A percentile compares a stretch with the other conserved stretches of the same genome.
Conservation (phyloP, 331 rosid genomes). For the Stylosanthes scabra region DNA sequence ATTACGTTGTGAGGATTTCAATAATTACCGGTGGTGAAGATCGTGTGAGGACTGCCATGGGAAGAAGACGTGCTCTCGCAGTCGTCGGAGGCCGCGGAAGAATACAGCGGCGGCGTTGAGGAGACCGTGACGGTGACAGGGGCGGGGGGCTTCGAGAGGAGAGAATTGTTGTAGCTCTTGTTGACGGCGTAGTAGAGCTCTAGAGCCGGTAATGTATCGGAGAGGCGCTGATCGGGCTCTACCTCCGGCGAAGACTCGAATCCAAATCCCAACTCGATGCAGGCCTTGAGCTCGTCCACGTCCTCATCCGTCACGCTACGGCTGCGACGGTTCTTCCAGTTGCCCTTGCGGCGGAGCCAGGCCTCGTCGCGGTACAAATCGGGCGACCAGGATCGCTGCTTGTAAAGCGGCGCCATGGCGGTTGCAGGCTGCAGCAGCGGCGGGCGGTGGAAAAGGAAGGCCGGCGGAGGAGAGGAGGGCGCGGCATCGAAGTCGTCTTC, state of each 20-base stretch:
- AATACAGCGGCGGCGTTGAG: conserved; percentile 40
- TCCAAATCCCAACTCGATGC: conserved; percentile 90
- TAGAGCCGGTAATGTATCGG: conserved; percentile 85
- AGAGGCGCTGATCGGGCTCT: conserved; percentile 64
- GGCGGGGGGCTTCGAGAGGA: conserved; percentile 34
- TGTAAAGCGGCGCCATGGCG: conserved; percentile 52
- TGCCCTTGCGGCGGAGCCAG: conserved; percentile 83
- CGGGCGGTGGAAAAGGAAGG: conserved; percentile 21
- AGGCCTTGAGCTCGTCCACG: conserved; percentile 86
- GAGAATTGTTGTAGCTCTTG: conserved; percentile 59
- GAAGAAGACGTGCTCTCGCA: conserved; percentile 66
- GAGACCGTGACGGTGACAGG: conserved; percentile 5
- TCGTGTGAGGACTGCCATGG: conserved; percentile 69
- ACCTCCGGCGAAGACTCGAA: conserved; percentile 74
- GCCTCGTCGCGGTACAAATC: conserved; percentile 87
- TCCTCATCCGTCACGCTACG: conserved; percentile 91
- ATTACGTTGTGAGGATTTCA: no score
- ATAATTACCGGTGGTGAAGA: conserved; percentile 63
- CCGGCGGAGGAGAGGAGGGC: conserved; percentile 23
- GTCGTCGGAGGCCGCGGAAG: conserved; percentile 60
- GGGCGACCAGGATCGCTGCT: conserved; percentile 95
- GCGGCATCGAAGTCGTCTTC: background rate
- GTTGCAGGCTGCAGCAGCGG: conserved; percentile 1
- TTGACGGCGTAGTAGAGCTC: conserved; percentile 85
- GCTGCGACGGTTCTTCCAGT: conserved; percentile 64